Conservation (phyloP, 805 yeast genomes). For the Candida saitoana region DNA sequence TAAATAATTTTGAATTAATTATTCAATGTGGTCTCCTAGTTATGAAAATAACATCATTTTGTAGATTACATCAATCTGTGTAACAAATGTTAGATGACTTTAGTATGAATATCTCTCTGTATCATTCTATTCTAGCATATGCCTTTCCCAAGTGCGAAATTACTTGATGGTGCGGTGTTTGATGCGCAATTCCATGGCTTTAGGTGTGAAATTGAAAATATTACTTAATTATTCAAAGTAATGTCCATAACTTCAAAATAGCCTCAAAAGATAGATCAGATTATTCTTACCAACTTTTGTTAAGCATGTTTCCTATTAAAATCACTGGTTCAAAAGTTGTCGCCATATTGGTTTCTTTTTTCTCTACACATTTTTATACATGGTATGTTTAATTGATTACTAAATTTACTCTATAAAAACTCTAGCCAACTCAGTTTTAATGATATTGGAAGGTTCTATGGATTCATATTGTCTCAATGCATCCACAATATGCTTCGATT, state of each 20-base stretch:
- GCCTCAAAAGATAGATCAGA: neutral
- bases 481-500: conserved; percentile 10
- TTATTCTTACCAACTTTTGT: neutral
- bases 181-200: neutral
- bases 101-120: neutral
- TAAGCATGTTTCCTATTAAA: neutral
- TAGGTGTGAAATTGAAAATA: neutral
- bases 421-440: conserved; percentile 29
- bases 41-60: too few relatives aligned
- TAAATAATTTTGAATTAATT: neutral
- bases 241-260: neutral
- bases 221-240: neutral
- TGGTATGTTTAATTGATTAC: neutral
- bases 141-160: neutral
- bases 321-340: neutral
- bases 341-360: neutral
- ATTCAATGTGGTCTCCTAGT: neutral
- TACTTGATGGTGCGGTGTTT: too few relatives aligned
- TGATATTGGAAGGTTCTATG: conserved; percentile 46
- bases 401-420: conserved; percentile 1
- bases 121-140: neutral
- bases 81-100: too few relatives aligned
- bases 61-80: too few relatives aligned
- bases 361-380: neutral
- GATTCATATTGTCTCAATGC: conserved; percentile 15